Base-by-base conservation (phyloP, 257 asterid genomes). In the Nicotiana tomentosiformis region DNA sequence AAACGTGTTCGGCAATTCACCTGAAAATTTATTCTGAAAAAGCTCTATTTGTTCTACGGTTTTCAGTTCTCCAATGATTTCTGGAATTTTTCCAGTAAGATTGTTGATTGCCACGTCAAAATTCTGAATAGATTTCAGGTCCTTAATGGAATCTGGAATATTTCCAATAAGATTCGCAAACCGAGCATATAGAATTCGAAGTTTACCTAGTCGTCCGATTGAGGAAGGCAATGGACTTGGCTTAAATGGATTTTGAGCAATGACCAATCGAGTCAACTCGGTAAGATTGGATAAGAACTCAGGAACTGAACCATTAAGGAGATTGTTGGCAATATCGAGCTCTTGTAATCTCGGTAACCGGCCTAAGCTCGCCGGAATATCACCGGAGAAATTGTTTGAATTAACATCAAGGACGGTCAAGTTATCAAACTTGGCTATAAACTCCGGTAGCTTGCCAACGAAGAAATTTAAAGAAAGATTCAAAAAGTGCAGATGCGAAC, bases 1-100 rank as follows among this genome's bases (percentile, higher is more conserved):
- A 85, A 95, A 95, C 9, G 82, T 20, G 49, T 93, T 93, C 3
- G 99, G 98, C 68, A 95, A 84, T 81, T 91, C 94, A 5, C 99
- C 97, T 32, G 93, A 89, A 33, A 95, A 84, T 12, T 85, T 87
- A 85, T 95, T 95, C 0, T 0, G 29, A 57, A 11, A 95, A 23
- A 95, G 72, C 82, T 95, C 97, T 35, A 95, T 90, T 76, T 86
- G 92, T 15, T 64, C 89, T 14, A 69, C 84, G 32, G 57, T 86
- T 81, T 61, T 87, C 80, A 93, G 83, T 51, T 83, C 84, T 46
- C 92, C 98, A 7, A 95, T 88, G 82, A 86, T 87, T 14, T 66
- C 90, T 3, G 99, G 98, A 60, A 95, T 89, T 64, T 81, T 85
- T 17, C 98, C 99, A 23, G 86, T 26, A 69, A 95, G 91, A 66